Conservation (phyloP, 148 eudicot genomes). For the Tetragonia tetragonoides region DNA sequence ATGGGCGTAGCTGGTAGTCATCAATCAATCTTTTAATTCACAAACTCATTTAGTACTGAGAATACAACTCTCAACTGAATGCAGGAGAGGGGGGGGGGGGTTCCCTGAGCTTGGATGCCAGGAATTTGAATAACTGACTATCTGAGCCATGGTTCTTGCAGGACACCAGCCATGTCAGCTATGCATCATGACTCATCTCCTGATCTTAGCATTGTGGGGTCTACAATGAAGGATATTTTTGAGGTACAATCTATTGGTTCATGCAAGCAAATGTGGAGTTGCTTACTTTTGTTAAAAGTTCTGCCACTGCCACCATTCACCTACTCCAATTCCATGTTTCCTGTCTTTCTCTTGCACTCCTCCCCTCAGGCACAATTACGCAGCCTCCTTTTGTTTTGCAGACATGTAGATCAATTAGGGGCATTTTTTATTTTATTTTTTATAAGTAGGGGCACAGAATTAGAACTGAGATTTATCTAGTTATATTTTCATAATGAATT, state of each 20-base stretch:
- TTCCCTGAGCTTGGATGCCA: neutral
- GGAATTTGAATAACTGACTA: neutral
- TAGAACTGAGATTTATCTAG: too few species aligned
- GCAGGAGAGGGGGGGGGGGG: too few species aligned
- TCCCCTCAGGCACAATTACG: too few species aligned
- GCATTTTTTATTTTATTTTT: too few species aligned
- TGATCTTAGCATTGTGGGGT: constrained; percentile 61
- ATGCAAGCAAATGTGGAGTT: neutral
- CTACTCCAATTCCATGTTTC: neutral
- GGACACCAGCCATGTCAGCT: constrained; percentile 87
- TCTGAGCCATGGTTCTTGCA: constrained; percentile 23
- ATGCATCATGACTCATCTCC: constrained; percentile 83
- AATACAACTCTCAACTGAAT: too few species aligned
- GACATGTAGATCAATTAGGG: too few species aligned
- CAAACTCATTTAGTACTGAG: neutral
- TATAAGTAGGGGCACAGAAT: too few species aligned
- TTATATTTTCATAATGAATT: too few species aligned
- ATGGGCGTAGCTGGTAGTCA: neutral
- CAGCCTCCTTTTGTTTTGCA: too few species aligned
- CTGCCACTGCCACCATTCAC: neutral
- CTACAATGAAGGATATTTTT: constrained; percentile 53
- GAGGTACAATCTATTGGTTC: constrained; percentile 39
- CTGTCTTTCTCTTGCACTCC: too few species aligned
- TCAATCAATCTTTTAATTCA: neutral
- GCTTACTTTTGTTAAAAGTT: neutral